Percentiles rank a stretch among this genome's conserved stretches.
phyloP scores from a whole-genome alignment of 2,329 filamentous ascomycete species.

The Hypoxylon sp. region DNA sequence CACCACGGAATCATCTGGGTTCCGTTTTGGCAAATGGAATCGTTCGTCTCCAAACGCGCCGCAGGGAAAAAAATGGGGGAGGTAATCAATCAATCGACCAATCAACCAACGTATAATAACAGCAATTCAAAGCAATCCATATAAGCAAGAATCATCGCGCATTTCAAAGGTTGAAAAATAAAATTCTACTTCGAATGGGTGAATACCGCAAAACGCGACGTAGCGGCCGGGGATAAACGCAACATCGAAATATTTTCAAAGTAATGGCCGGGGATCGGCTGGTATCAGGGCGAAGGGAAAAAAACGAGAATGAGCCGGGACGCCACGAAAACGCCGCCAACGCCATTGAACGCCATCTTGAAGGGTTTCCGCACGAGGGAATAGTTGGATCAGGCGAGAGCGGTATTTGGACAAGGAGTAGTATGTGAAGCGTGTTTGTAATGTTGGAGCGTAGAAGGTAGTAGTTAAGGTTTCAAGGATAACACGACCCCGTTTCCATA shows the following conservation, averaged over 20 bases:
- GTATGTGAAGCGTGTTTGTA: not conserved
- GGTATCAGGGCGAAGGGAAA: constrained; percentile 46
- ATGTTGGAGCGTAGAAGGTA: not conserved
- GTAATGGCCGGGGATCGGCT: constrained; percentile 37
- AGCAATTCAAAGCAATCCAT: constrained; percentile 7
- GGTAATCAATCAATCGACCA: constrained; percentile 12
- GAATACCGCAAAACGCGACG: not conserved
- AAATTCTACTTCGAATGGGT: constrained; percentile 22
- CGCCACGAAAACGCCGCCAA: constrained; percentile 49
- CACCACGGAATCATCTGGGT: not conserved
- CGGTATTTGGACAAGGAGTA: constrained; percentile 23
- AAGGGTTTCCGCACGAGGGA: constrained; percentile 26
- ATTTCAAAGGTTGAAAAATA: constrained; percentile 8
- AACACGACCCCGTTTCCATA: not conserved
- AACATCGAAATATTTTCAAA: constrained; percentile 8
- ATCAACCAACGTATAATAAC: not conserved
- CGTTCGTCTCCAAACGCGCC: constrained; percentile 14
- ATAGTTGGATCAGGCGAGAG: constrained; percentile 19
- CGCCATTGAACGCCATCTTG: constrained; percentile 48
- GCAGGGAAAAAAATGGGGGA: constrained; percentile 4
- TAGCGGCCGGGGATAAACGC: constrained; percentile 14
- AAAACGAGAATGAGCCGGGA: constrained; percentile 35
- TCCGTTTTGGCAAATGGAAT: not conserved
- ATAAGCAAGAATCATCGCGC: constrained; percentile 23
- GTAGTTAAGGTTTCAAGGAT: not conserved